A percentile compares a stretch with the other conserved stretches of the same genome.
These are phyloP conservation scores for Triangularia verruculosa DNA, from an alignment of 2,329 filamentous ascomycete genomes.

Conservation along the genomic window DNA sequence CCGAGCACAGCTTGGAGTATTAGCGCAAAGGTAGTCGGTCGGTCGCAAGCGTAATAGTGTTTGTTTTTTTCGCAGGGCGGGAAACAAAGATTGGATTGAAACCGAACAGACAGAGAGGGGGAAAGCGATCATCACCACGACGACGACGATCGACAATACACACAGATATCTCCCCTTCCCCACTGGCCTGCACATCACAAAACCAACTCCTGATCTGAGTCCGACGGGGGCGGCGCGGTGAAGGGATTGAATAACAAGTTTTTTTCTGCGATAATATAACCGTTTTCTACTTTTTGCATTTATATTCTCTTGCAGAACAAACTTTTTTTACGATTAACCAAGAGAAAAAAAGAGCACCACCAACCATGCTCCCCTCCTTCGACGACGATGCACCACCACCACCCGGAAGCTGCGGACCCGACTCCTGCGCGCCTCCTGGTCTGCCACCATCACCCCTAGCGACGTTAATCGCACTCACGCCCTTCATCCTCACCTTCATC, in stretches of 20 bases:
- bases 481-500: conserved; percentile 69
- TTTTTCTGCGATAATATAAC: too few species aligned
- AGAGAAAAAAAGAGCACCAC: too few species aligned
- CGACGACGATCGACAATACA: not conserved
- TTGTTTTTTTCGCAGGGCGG: too few species aligned
- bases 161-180: too few species aligned
- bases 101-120: not conserved
- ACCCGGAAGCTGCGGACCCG: not conserved
- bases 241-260: too few species aligned
- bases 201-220: too few species aligned
- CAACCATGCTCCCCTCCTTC: not conserved
- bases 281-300: too few species aligned
- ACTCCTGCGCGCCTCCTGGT: conserved; percentile 15
- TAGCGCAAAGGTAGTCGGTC: not conserved
- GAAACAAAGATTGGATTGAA: not conserved
- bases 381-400: not conserved
- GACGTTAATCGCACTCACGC: conserved; percentile 54
- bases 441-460: conserved; percentile 8
- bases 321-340: too few species aligned
- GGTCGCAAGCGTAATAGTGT: not conserved
- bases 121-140: not conserved
- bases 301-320: too few species aligned
- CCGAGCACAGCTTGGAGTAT: not conserved
- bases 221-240: too few species aligned
- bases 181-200: too few species aligned